Evolutionary conservation across 176 grass and related monocot genomes (phyloP), one percentile per base, ranked within the genome.

Genomic region (Ensete ventricosum): DNA sequence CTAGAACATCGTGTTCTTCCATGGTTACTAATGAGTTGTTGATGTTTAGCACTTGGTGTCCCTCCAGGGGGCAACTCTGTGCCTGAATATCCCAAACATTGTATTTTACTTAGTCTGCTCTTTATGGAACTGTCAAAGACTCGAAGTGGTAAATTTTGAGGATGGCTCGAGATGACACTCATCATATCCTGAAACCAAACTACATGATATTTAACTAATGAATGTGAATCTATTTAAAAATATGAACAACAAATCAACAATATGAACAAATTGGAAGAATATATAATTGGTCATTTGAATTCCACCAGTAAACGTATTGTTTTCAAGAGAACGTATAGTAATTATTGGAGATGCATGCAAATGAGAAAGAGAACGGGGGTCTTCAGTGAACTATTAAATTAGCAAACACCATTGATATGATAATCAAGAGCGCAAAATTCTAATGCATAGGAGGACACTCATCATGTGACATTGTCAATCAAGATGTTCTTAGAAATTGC

Each of bases 81-180:
- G 23, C 54, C 80, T 20, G 23, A 53, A 58, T 58, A 76, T 51
- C 81, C 60, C 53, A 72, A 82, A 66, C 75, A 19, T 60, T 72
- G 82, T 55, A 71, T 53, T 59, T 78, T 81, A 19, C 9, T 73
- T 26, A 71, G 55, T 57, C 75, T 88, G 54, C 21, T 76, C 43
- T 73, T 67, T 11, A 73, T 21, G 8, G 7, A 64, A n/a, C 76
- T 66, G 23, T 87, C 78, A 34, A 81, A 80, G 11, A 64, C 26
- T 52, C 65, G 82, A 50, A 69, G 53, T 54, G 75, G 51, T 22
- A 84, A 43, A 12, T 72, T 81, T 11, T 68, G 79, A 8, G 71
- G 84, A 62, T 90, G 81, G 63, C 69, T 63, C 1, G 79, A 74
- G 16, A 91, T 60, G 8, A 86, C 78, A 76, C 78, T 92, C 69